Evolutionary conservation across 495 filamentous ascomycete species (phyloP), one percentile per base, ranked within the genome.

Genomic region (Talaromyces trachyspermus): DNA sequence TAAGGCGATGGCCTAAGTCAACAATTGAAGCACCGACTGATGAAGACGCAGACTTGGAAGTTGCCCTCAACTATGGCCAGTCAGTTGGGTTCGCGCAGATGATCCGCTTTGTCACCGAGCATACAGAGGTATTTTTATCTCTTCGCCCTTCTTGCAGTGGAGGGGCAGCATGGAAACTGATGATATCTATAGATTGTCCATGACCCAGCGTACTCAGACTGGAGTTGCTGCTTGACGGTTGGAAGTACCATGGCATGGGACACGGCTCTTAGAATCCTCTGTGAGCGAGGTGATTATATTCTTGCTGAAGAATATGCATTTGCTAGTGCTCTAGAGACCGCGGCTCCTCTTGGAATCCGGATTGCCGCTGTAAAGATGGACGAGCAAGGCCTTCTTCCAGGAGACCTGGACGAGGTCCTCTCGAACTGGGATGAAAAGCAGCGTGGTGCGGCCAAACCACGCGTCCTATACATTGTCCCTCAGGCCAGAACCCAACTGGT

Each of bases 401-500:
- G 66, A 10, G 59, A 57, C 15, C 63, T 95, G 46, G 87, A 94
- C 54, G 64, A 75, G 14, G 64, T 87, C 3, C 72, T 95, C 8
- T 66, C 52, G 37, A 72, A 59, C 44, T 95, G 89, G 89, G 76
- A 87, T 50, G 70, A 74, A 33, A 49, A 43, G 3, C 63, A 59
- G 4, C 63, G 73, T 0, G 76, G 79, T 5, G 77, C 80, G 2
- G 66, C 73, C 32, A 94, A 86, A 65, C 91, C 91, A 2, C 66
- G 89, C 15, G 59, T 95, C 5, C 74, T 70, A 7, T 70, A 70
- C 54, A 65, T 58, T 4, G 67, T 74, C 11, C 69, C 70, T 81
- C 84, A 1, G 91, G 91, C 4, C 89, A 95, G 70, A 97, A 97
- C 62, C 91, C 91, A 1, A 95, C 89, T 0, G 91, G 91, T 5